These are phyloP conservation scores for Alliaria petiolata DNA, from an alignment of 345 rosid species.

Conservation along the genomic window DNA sequence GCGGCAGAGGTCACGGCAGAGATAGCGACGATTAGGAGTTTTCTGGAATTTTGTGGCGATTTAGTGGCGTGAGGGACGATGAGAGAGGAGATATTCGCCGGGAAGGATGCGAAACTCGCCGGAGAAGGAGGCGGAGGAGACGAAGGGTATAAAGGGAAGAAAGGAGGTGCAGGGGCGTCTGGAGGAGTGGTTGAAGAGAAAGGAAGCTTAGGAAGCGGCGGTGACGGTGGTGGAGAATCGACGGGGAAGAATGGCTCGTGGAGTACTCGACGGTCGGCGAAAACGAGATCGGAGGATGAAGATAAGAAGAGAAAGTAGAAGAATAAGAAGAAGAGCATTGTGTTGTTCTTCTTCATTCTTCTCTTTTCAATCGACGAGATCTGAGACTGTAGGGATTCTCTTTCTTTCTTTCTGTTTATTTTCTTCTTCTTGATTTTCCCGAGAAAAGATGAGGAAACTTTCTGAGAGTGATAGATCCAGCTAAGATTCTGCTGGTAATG, in stretches of 20 bases:
- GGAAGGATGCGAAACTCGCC: slow-evolving; percentile 68
- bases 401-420: slow-evolving; percentile 7
- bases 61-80: slow-evolving; percentile 59
- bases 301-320: slow-evolving; percentile 4
- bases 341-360: slow-evolving; percentile 19
- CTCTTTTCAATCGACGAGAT: neutral
- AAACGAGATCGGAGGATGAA: slow-evolving; percentile 4
- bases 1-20: slow-evolving; percentile 50
- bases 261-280: slow-evolving; percentile 56
- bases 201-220: slow-evolving; percentile 51
- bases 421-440: slow-evolving; percentile 2
- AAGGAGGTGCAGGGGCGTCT: slow-evolving; percentile 53
- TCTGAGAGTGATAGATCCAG: slow-evolving; percentile 47
- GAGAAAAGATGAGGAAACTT: neutral
- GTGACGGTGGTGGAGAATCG: slow-evolving; percentile 46
- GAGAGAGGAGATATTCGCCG: slow-evolving; percentile 88
- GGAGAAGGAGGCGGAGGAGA: slow-evolving; percentile 84
- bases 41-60: slow-evolving; percentile 42
- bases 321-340: slow-evolving; percentile 43
- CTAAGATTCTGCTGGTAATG: slow-evolving; percentile 65
- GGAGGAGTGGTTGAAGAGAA: slow-evolving; percentile 44
- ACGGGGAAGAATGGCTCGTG: slow-evolving; percentile 68
- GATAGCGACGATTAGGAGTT: slow-evolving; percentile 48
- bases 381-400: slow-evolving; percentile 4
- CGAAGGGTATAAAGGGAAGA: slow-evolving; percentile 69